These are phyloP conservation scores for Saccharata proteae DNA, from an alignment of 2,329 filamentous ascomycete species.

Conservation along the genomic window DNA sequence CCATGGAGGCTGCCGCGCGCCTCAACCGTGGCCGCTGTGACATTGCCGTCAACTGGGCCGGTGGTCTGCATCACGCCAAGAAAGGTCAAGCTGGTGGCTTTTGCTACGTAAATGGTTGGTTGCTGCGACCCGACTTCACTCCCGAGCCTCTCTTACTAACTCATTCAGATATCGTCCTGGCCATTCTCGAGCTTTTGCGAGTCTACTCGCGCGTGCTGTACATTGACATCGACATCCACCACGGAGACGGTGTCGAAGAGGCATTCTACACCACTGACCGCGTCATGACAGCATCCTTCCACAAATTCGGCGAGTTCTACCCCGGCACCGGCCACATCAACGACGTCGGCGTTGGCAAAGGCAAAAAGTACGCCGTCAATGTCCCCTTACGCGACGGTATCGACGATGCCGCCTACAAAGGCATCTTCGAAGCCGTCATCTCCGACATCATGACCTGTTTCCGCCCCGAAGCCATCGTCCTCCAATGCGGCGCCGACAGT, in stretches of 20 bases:
- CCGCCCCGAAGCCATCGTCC: conserved; percentile 77
- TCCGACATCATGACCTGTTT: conserved; percentile 69
- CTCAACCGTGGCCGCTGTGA: conserved; percentile 78
- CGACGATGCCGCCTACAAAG: conserved; percentile 76
- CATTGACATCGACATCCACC: conserved; percentile 88
- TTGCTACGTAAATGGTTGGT: conserved; percentile 75
- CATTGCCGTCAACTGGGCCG: conserved; percentile 98
- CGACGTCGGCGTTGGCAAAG: conserved; percentile 77
- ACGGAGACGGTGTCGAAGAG: conserved; percentile 83
- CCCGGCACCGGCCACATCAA: conserved; percentile 77
- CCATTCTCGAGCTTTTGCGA: conserved; percentile 76
- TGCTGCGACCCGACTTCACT: background rate
- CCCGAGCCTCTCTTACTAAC: conserved; percentile 12
- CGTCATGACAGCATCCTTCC: conserved; percentile 87
- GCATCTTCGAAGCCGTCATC: conserved; percentile 73
- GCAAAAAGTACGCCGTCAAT: conserved; percentile 81
- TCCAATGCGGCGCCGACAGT: conserved; percentile 93
- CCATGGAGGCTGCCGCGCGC: conserved; percentile 81
- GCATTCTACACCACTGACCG: conserved; percentile 83
- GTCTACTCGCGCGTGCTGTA: conserved; percentile 82
- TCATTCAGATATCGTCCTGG: conserved; percentile 69
- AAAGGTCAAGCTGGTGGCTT: conserved; percentile 92
- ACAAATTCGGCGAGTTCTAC: conserved; percentile 95
- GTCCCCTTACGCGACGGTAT: conserved; percentile 85
- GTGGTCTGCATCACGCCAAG: conserved; percentile 92